Base-by-base conservation (phyloP, 306 rosid genomes). In the Fragaria vesca region DNA sequence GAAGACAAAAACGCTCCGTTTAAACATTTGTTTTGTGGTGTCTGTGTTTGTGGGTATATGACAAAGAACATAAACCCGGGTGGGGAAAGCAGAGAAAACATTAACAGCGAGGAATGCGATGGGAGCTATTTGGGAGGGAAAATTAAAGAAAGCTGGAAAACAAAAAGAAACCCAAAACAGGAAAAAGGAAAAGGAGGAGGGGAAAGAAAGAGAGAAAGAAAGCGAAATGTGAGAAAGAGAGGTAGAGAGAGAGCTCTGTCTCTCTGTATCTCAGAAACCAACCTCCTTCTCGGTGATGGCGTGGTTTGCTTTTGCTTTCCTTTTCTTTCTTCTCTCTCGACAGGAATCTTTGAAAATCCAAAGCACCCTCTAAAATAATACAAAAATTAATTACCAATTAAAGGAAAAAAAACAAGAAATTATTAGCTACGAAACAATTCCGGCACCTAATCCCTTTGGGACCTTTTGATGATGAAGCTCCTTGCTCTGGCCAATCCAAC, bases 311-410 rank as follows among this genome's bases (percentile, higher is more conserved):
- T 89, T 89, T 83, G 78, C 89, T 87, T 84, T 87, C 73, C 61
- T 54, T 69, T 9, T 16, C 61, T 6, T 6, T 30, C 36, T 63
- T 63, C 54, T 82, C 79, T 50, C 86, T 79, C 74, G 71, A 88
- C 80, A 57, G 86, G 91, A 89, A 89, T 91, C 96, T 89, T 89
- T 86, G 86, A 83, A 89, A 87, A 84, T 84, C 81, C 85, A 81
- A 85, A 82, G 87, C 85, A 78, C n/a, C 71, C 8, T 45, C 8
- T 26, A 76, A 66, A 71, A 81, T 81, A 65, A 18, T 67, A 12
- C 54, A 72, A 16, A 69, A 16, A 65, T 52, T 46, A 20, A 62
- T 72, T 69, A 73, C 50, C 24, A 62, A 32, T 32, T 32, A 32
- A 32, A 78, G 72, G 24, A 66, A 55, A 50, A 0, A 7, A 45